Evolutionary conservation across 108 stramenopile genomes (phyloP).

Genomic region (Discostella stelligeroides): DNA sequence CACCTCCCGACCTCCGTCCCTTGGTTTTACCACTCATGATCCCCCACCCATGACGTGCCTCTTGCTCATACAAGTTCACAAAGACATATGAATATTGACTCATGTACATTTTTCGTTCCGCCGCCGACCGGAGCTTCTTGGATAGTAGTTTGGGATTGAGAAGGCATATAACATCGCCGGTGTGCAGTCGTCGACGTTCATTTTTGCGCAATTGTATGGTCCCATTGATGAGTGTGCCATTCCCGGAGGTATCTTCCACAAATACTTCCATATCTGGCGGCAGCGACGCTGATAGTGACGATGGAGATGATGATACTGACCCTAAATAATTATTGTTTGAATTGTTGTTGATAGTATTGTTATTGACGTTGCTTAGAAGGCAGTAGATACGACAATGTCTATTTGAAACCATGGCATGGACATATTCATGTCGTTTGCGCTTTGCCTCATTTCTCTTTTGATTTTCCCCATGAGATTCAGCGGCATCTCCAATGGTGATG

Average conservation of each 20-base stretch:
- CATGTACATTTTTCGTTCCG: conserved; percentile 46
- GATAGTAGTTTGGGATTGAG: conserved; percentile 73
- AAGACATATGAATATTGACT: conserved; percentile 77
- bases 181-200: conserved; percentile 82
- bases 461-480: conserved; percentile 6
- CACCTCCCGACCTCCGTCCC: neutral
- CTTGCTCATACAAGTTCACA: conserved; percentile 67
- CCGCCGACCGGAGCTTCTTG: conserved; percentile 47
- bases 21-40: conserved; percentile 9
- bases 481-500: neutral
- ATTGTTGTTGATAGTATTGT: conserved; percentile 6
- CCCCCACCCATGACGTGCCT: conserved; percentile 33
- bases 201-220: conserved; percentile 66
- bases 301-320: neutral
- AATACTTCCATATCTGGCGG: conserved; percentile 70
- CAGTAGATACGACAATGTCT: conserved; percentile 80
- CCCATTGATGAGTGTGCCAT: conserved; percentile 90
- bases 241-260: conserved; percentile 89
- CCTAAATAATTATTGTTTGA: neutral
- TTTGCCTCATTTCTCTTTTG: conserved; percentile 34
- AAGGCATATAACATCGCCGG: conserved; percentile 93
- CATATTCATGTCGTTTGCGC: conserved; percentile 55
- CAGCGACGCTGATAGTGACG: neutral
- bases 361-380: conserved; percentile 23
- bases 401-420: conserved; percentile 76